Base-by-base conservation (phyloP, 192 early-diverging fungal genomes). In the Ambispora gerdemannii region DNA sequence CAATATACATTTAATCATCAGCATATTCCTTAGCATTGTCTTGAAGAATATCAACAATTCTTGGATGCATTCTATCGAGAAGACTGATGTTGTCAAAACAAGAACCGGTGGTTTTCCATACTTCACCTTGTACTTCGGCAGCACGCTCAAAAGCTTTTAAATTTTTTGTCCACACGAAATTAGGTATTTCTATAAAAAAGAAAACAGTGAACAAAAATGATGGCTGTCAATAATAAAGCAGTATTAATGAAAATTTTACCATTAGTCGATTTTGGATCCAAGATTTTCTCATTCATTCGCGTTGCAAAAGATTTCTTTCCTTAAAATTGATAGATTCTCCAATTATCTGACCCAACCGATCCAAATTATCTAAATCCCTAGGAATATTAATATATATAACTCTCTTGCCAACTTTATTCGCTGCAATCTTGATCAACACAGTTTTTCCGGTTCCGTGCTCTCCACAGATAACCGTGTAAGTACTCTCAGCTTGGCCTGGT, bases 391-490 rank as follows among this genome's bases (percentile, higher is more conserved):
- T 24, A 17, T 71, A 71, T 30, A 71, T 35, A 27, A 71, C 70
- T 20, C 59, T 59, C 25, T 19, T 65, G 22, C 70, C 70, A 36
- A 63, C 25, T 22, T 71, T 27, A 27, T 11, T 71, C 34, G 58
- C 20, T 19, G 25, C 70, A 13, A 24, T 50, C 32, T 17, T 71
- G 27, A 27, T 13, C 53, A 71, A n/a, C 43, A 38, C 63, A 3
- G 70, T 71, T 25, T 71, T 63, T 25, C 70, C 70, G 7, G 70
- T 71, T 62, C 70, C 70, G 7, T 49, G 58, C 20, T 71, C 55
- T 24, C 70, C 70, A 38, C 38, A 53, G 19, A 71, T 15, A 17
- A 31, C 28, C 35, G 34, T 15, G 15, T 71, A 71, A 62, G 2
- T n/a, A n/a, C n/a, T n/a, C 10, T 31, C 32, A 31, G 8, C 7